Conservation (phyloP, 2,329 filamentous ascomycete genomes). For the Nigrograna mackinnonii region DNA sequence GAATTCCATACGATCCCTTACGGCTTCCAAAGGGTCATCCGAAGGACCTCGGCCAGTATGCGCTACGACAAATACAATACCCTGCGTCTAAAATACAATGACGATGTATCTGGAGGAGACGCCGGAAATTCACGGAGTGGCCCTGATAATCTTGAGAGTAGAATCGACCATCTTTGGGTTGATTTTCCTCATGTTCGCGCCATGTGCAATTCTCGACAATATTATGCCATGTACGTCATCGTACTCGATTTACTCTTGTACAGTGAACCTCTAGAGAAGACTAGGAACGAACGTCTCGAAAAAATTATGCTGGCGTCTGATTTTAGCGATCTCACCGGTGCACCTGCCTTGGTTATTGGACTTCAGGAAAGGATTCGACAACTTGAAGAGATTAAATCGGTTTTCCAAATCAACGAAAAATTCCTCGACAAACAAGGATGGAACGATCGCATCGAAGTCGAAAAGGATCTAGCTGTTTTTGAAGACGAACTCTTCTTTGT, state of each 20-base stretch:
- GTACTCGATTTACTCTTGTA: conserved; percentile 95
- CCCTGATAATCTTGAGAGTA: conserved; percentile 66
- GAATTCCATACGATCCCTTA: conserved; percentile 93
- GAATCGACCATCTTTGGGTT: conserved; percentile 96
- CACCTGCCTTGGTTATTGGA: conserved; percentile 88
- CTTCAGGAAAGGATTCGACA: conserved; percentile 92
- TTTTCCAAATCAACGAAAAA: conserved; percentile 91
- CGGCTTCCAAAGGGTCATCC: conserved; percentile 96
- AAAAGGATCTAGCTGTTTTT: conserved; percentile 83
- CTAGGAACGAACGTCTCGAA: conserved; percentile 90
- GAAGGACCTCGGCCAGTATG: conserved; percentile 92
- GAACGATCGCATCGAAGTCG: conserved; percentile 86
- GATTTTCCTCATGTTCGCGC: conserved; percentile 93
- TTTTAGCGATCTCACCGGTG: conserved; percentile 93
- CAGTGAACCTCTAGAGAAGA: conserved; percentile 94
- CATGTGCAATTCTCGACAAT: conserved; percentile 96
- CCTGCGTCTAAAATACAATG: conserved; percentile 93
- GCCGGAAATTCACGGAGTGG: conserved; percentile 35
- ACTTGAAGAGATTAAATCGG: conserved; percentile 92
- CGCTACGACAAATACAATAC: conserved; percentile 99
- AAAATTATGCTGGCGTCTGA: conserved; percentile 99
- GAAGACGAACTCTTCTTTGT: conserved; percentile 99
- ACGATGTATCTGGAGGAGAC: conserved; percentile 77
- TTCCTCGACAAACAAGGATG: conserved; percentile 87
- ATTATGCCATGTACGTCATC: conserved; percentile 98